Evolutionary conservation across 345 rosid genomes (phyloP), one percentile per base, ranked within the genome.

Genomic region (Brassica rapa): DNA sequence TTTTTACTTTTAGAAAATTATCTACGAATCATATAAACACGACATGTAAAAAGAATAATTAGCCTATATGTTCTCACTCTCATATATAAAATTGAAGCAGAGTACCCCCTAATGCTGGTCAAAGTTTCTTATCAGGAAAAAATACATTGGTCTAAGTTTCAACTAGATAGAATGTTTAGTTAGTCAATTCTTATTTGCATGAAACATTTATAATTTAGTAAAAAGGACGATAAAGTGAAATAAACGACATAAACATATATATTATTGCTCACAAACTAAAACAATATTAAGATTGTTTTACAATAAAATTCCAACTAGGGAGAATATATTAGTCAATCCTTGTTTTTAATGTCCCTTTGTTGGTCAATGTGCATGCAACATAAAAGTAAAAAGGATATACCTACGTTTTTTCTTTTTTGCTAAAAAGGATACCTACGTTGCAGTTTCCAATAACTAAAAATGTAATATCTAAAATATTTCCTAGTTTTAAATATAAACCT

Each of bases 1-100:
- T 25, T 57, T 57, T 27, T 7, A 24, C 32, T 61, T 62, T 35
- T 30, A 62, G 41, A 62, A 14, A 14, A n/a, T 30, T 24, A 63
- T 63, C 43, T 63, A 30, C 67, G 15, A 25, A 61, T 61, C 65
- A 25, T 56, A 6, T 56, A 56, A 70, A 35, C 74, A 56, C 19
- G 33, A 33, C 4, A 56, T 16, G 16, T 32, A 35, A 21, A 23
- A 24, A 4, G 11, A 27, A 67, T 67, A 5, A 49, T n/a, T n/a
- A n/a, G 56, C 56, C 7, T n/a, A 49, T 49, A 49, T 49, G 56
- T 46, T 1, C 53, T 46, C 53, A 46, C 53, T 46, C 53, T 12
- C 16, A 46, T 46, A 46, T 46, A 46, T 49, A 4, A 49, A 49
- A 49, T n/a, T 49, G 56, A 49, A 49, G 56, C 19, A n/a, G n/a